A percentile compares a stretch with the other conserved stretches of the same genome.
phyloP scores from a whole-genome alignment of 495 filamentous ascomycete species.

The Penicillium antarcticum region DNA sequence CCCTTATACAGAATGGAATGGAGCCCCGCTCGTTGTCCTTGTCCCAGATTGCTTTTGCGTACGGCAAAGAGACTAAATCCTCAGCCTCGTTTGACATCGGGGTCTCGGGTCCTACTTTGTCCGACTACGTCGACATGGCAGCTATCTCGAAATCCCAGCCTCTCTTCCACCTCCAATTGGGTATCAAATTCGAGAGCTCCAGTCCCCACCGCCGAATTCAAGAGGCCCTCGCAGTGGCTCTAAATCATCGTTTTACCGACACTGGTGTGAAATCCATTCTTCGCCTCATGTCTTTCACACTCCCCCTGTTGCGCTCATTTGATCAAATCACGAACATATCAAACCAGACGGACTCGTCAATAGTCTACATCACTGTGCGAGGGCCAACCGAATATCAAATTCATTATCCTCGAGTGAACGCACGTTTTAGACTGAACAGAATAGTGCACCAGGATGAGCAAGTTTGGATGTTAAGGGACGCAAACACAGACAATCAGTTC shows the following conservation, averaged over 20 bases:
- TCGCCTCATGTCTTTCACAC: slow-evolving; percentile 54
- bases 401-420: slow-evolving; percentile 35
- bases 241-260: slow-evolving; percentile 53
- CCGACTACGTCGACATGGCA: slow-evolving; percentile 19
- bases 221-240: slow-evolving; percentile 55
- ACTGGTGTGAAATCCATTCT: slow-evolving; percentile 53
- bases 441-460: slow-evolving; percentile 25
- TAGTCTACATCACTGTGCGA: slow-evolving; percentile 38
- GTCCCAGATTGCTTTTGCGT: slow-evolving; percentile 35
- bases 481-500: slow-evolving; percentile 11
- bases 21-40: slow-evolving; percentile 31
- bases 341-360: slow-evolving; percentile 18
- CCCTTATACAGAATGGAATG: slow-evolving; percentile 35
- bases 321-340: slow-evolving; percentile 36
- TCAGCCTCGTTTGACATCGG: slow-evolving; percentile 31
- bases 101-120: slow-evolving; percentile 13
- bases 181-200: slow-evolving; percentile 49
- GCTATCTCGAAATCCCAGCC: slow-evolving; percentile 22
- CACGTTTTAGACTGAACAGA: slow-evolving; percentile 36
- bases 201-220: slow-evolving; percentile 78
- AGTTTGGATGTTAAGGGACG: slow-evolving; percentile 43
- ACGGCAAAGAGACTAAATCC: slow-evolving; percentile 29
- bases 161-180: slow-evolving; percentile 30
- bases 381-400: slow-evolving; percentile 43
- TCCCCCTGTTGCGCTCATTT: slow-evolving; percentile 67